Evolutionary conservation across 139 green algal species (phyloP), one percentile per base, ranked within the genome.

Genomic region (Limnomonas spitsbergensis): DNA sequence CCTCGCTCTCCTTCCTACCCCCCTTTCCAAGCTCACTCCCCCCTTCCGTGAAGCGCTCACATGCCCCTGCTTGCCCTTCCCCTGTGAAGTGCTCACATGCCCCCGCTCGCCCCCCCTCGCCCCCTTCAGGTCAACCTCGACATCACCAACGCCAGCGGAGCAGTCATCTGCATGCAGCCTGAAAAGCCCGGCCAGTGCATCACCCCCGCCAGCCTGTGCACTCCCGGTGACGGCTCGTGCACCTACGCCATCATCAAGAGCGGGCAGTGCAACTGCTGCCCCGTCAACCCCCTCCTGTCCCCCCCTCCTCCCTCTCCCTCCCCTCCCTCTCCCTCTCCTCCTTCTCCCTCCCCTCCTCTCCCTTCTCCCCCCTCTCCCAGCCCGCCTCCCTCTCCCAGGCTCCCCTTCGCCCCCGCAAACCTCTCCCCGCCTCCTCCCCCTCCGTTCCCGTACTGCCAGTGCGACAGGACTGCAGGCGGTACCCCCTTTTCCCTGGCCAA

Each of bases 201-300:
- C 52, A 73, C 14, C 42, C 37, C 69, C 52, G 38, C 34, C 4
- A 1, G 9, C 1, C 74, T 84, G 27, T 84, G 79, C 66, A 40
- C 66, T 20, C 2, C 37, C 1, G 61, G 66, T 32, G 73, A 80
- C 14, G 73, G 73, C 67, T 34, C 2, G n/a, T 84, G 79, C 79
- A 61, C 3, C 7, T 80, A 80, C 38, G 32, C 73, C 7, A 76
- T 80, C 32, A 32, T 80, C 3, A 68, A 84, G 72, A 38, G 27
- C 37, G 79, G 52, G 36, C 52, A 76, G 3, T 83, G 79, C 73
- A 47, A 83, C 36, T 83, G 79, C 79, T 83, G 79, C 73, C 73
- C 79, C 24, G 73, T 80, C 0, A 42, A 42, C 47, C 74, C 9
- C 4, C 47, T 73, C 26, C 6, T 77, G 24, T 78, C 66, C 66